Conservation (phyloP, 495 filamentous ascomycete genomes). For the Rhypophila decipiens region DNA sequence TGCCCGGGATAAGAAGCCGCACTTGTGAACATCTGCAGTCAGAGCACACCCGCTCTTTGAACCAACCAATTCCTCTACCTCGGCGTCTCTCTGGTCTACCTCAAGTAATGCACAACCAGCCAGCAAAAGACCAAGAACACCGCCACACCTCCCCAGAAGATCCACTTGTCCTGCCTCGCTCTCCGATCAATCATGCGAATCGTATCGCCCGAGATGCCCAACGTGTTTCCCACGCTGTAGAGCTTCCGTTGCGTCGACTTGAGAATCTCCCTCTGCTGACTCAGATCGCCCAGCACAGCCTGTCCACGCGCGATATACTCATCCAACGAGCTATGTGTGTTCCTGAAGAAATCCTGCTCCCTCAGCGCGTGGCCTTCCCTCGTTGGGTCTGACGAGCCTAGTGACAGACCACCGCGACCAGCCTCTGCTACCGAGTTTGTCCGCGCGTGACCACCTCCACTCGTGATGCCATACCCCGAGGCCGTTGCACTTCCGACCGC, state of each 20-base stretch:
- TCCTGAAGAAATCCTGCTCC: slow-evolving; percentile 79
- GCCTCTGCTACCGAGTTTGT: slow-evolving; percentile 21
- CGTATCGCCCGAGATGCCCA: slow-evolving; percentile 90
- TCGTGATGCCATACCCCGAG: slow-evolving; percentile 18
- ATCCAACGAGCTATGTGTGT: slow-evolving; percentile 75
- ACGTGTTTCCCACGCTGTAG: slow-evolving; percentile 88
- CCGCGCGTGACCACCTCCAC: slow-evolving; percentile 21
- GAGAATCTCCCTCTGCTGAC: slow-evolving; percentile 85
- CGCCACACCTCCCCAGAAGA: slow-evolving; percentile 83
- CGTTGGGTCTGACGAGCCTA: slow-evolving; percentile 50
- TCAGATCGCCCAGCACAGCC: slow-evolving; percentile 81
- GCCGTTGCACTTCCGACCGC: too few species aligned
- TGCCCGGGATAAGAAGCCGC: too few species aligned
- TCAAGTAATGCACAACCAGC: slow-evolving; percentile 74
- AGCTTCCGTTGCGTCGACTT: slow-evolving; percentile 88
- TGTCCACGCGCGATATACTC: slow-evolving; percentile 89
- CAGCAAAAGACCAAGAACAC: slow-evolving; percentile 93
- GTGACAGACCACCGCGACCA: slow-evolving; percentile 31
- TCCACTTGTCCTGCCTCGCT: slow-evolving; percentile 95
- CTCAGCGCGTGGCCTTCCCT: slow-evolving; percentile 81
- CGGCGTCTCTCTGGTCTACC: slow-evolving; percentile 33
- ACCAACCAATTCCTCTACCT: too few species aligned
- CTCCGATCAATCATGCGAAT: slow-evolving; percentile 92
- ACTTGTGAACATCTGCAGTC: too few species aligned
- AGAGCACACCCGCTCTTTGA: too few species aligned